Conservation (phyloP, 352 stramenopile species). For the Phytophthora foliorum region DNA sequence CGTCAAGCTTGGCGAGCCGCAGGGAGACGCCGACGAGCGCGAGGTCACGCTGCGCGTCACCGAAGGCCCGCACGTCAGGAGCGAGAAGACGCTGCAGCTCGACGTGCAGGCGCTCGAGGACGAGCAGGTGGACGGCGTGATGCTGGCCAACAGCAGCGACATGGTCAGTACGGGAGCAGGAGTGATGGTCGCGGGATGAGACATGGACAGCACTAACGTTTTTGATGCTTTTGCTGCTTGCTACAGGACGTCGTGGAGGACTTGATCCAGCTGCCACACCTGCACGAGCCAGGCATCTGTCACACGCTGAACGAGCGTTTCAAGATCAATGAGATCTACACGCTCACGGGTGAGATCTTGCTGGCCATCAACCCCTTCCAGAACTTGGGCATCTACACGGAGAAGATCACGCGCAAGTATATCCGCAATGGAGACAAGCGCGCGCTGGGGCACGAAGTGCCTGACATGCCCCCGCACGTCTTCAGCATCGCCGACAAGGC, state of each 20-base stretch:
- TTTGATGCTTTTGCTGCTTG: conserved; percentile 4
- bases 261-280: conserved; percentile 93
- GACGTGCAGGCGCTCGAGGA: conserved; percentile 77
- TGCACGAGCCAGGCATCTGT: conserved; percentile 96
- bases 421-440: conserved; percentile 86
- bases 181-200: conserved; percentile 19
- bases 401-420: conserved; percentile 91
- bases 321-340: conserved; percentile 95
- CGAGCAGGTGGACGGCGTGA: conserved; percentile 59
- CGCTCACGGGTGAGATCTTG: conserved; percentile 86
- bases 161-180: conserved; percentile 56
- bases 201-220: conserved; percentile 4
- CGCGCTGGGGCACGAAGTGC: conserved; percentile 65
- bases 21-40: conserved; percentile 22
- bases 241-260: conserved; percentile 88
- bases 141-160: conserved; percentile 87
- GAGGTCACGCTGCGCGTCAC: conserved; percentile 63
- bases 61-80: conserved; percentile 58
- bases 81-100: conserved; percentile 58
- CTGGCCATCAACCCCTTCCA: conserved; percentile 92
- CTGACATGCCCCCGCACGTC: conserved; percentile 91
- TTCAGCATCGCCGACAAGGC: conserved; percentile 93
- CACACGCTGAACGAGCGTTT: conserved; percentile 94
- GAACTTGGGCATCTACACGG: conserved; percentile 87
- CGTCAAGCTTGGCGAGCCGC: conserved; percentile 47